phyloP scores from a whole-genome alignment of 2,329 filamentous ascomycete genomes.

The Fusarium musae region DNA sequence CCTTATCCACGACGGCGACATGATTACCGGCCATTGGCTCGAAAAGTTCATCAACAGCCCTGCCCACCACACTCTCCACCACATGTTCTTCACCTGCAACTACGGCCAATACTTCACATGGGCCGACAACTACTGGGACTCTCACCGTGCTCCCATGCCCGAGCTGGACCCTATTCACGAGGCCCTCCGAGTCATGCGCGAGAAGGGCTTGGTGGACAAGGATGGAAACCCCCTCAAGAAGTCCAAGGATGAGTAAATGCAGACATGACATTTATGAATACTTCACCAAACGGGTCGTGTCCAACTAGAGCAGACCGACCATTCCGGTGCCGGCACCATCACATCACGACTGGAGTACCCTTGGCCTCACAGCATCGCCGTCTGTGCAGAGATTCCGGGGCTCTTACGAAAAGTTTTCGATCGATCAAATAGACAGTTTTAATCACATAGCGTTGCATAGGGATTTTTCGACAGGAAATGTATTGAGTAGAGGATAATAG shows the following conservation, averaged over 20 bases:
- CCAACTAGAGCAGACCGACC: conserved; percentile 16
- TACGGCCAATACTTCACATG: conserved; percentile 62
- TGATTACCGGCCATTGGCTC: conserved; percentile 59
- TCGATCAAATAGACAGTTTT: conserved; percentile 33
- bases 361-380: conserved; percentile 8
- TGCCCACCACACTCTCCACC: conserved; percentile 60
- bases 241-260: conserved; percentile 43
- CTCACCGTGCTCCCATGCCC: conserved; percentile 56
- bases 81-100: conserved; percentile 62
- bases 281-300: neutral
- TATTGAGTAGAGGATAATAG: conserved; percentile 47
- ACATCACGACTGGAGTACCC: conserved; percentile 18
- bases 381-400: conserved; percentile 17
- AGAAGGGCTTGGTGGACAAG: conserved; percentile 58
- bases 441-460: conserved; percentile 33
- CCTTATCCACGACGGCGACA: conserved; percentile 61
- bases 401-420: conserved; percentile 33
- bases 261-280: neutral
- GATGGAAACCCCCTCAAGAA: conserved; percentile 53
- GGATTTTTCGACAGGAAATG: conserved; percentile 42
- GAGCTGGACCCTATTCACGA: conserved; percentile 58
- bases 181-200: conserved; percentile 56
- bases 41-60: conserved; percentile 61
- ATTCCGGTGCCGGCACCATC: conserved; percentile 35
- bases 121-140: conserved; percentile 58